Conservation (phyloP, 2,329 filamentous ascomycete species). For the Onygenales sp. region DNA sequence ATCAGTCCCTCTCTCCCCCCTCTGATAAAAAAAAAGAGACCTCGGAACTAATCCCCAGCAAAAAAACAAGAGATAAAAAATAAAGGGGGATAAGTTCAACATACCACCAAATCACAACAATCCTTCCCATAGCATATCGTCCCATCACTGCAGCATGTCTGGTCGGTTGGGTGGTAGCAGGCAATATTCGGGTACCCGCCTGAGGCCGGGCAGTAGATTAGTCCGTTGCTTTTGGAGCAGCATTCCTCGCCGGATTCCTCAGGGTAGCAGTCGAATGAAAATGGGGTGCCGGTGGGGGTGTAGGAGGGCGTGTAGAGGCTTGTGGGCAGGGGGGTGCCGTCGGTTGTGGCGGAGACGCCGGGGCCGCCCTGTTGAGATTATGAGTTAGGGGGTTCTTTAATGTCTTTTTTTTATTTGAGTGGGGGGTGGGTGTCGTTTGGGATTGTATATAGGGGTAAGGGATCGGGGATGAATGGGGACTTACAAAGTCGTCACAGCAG, state of each 20-base stretch:
- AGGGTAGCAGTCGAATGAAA: neutral
- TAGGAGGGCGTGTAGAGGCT: neutral
- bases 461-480: neutral
- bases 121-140: conserved; percentile 3
- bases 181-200: conserved; percentile 1
- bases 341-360: conserved; percentile 2
- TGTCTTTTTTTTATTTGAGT: too few relatives aligned
- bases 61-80: neutral
- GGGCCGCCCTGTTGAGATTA: neutral
- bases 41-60: neutral
- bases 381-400: neutral
- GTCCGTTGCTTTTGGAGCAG: neutral
- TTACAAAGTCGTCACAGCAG: conserved; percentile 4
- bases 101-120: conserved; percentile 5
- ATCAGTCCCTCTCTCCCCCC: neutral
- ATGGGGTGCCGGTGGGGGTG: neutral
- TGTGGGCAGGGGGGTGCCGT: neutral
- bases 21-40: neutral
- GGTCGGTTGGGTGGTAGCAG: conserved; percentile 1
- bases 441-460: neutral
- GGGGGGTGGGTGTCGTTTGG: neutral
- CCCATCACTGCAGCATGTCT: conserved; percentile 4
- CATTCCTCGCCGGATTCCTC: conserved; percentile 3
- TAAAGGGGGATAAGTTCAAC: neutral
- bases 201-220: conserved; percentile 1